These are phyloP conservation scores for Betula pendula DNA, from an alignment of 306 rosid species.

Conservation along the genomic window DNA sequence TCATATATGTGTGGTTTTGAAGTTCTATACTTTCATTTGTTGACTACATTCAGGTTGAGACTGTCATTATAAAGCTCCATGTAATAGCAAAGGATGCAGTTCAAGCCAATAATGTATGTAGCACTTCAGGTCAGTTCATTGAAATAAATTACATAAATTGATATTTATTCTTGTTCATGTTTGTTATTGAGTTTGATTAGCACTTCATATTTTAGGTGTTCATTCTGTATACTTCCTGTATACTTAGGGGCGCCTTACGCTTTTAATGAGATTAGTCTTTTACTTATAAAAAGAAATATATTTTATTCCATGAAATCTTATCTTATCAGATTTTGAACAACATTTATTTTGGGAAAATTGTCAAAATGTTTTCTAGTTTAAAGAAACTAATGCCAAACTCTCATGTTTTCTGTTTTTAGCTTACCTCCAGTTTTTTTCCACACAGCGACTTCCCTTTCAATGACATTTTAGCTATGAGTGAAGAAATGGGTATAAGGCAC, in stretches of 20 bases:
- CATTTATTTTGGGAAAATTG: neutral
- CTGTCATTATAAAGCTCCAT: slow-evolving; percentile 59
- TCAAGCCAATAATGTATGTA: slow-evolving; percentile 34
- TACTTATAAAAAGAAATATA: too few species aligned
- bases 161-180: neutral
- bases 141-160: neutral
- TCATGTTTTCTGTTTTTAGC: neutral
- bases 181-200: slow-evolving; percentile 17
- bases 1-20: slow-evolving; percentile 23
- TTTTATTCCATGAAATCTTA: neutral
- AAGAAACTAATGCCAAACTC: neutral
- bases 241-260: too few species aligned
- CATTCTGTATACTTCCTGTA: too few species aligned
- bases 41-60: slow-evolving; percentile 54
- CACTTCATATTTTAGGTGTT: slow-evolving; percentile 4
- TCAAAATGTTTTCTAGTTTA: neutral
- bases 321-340: neutral
- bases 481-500: neutral
- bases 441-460: neutral
- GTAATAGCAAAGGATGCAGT: slow-evolving; percentile 50
- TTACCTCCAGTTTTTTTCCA: neutral
- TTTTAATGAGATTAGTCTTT: too few species aligned
- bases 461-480: slow-evolving; percentile 1
- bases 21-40: slow-evolving; percentile 32
- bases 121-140: slow-evolving; percentile 61